phyloP scores from a whole-genome alignment of 1,284 basidiomycete genomes.

The Apiotrichum laibachii region DNA sequence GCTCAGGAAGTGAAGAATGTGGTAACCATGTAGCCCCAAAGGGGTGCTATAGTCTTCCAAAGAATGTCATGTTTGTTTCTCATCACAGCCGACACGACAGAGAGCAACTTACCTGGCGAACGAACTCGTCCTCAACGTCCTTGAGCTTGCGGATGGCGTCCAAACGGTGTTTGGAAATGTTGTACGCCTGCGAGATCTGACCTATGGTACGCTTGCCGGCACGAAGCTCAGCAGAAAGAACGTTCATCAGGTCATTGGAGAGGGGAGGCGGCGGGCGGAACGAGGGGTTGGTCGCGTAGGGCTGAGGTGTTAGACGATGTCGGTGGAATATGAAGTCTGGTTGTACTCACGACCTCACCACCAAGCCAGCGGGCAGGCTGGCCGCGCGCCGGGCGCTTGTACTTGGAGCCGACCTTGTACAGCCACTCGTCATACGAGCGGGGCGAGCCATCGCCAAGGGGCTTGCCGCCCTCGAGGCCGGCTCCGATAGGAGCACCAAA shows the following conservation, averaged over 20 bases:
- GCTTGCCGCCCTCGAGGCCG: not conserved
- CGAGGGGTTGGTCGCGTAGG: conserved; percentile 46
- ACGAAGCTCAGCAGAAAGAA: conserved; percentile 31
- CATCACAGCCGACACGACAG: conserved; percentile 5
- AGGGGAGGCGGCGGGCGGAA: conserved; percentile 50
- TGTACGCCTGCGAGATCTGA: conserved; percentile 40
- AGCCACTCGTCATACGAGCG: conserved; percentile 3
- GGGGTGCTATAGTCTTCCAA: conserved; percentile 41
- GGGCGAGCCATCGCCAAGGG: not conserved
- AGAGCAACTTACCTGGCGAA: conserved; percentile 41
- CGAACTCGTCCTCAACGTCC: conserved; percentile 44
- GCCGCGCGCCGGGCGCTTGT: conserved; percentile 24
- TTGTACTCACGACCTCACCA: conserved; percentile 36
- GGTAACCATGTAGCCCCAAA: conserved; percentile 43
- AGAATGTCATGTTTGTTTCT: conserved; percentile 49
- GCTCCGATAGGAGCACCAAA: not conserved
- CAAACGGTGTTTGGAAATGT: conserved; percentile 46
- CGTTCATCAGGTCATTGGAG: conserved; percentile 39
- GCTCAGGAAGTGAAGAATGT: conserved; percentile 53
- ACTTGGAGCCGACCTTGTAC: conserved; percentile 12
- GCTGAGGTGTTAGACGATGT: conserved; percentile 28
- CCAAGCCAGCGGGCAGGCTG: conserved; percentile 48
- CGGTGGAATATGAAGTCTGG: not conserved
- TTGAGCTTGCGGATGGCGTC: conserved; percentile 49
- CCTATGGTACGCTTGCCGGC: conserved; percentile 28